Evolutionary conservation across 2,329 filamentous ascomycete genomes (phyloP).

Genomic region (Ophiostoma piceae): DNA sequence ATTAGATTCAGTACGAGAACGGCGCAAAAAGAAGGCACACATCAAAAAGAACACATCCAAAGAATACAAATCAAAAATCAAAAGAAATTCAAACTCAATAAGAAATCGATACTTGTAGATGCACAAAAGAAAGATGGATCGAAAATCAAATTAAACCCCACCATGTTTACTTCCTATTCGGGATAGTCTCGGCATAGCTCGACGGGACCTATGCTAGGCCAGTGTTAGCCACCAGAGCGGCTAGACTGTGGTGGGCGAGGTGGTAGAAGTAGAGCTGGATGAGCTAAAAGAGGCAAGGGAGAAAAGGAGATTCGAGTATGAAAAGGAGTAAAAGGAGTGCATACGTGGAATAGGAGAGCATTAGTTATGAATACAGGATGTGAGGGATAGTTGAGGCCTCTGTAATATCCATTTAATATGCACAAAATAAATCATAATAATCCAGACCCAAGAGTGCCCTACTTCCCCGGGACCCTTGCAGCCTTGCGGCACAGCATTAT

Average conservation of each 20-base stretch:
- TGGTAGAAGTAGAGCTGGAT: neutral
- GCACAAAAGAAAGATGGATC: neutral
- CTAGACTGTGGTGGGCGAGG: no score
- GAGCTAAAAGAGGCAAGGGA: neutral
- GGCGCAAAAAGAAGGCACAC: no score
- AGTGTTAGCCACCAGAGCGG: neutral
- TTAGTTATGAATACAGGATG: neutral
- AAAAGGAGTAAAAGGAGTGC: neutral
- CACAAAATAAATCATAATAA: neutral
- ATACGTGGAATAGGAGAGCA: neutral
- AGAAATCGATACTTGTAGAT: neutral
- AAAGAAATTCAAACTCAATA: neutral
- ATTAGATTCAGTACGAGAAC: neutral
- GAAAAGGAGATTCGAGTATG: neutral
- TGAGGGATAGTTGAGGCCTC: neutral
- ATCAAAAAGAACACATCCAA: no score
- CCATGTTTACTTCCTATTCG: neutral
- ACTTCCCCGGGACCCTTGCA: neutral
- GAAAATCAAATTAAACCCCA: neutral
- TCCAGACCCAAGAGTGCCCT: no score
- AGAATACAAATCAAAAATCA: neutral
- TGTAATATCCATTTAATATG: neutral
- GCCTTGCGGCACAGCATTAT: neutral
- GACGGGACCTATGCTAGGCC: neutral
- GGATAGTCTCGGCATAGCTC: slow-evolving; percentile 9